Percentiles rank a stretch among this genome's conserved stretches.
These are phyloP conservation scores for Aspergillus aculeatus DNA, from an alignment of 2,329 filamentous ascomycete species.

Conservation along the genomic window DNA sequence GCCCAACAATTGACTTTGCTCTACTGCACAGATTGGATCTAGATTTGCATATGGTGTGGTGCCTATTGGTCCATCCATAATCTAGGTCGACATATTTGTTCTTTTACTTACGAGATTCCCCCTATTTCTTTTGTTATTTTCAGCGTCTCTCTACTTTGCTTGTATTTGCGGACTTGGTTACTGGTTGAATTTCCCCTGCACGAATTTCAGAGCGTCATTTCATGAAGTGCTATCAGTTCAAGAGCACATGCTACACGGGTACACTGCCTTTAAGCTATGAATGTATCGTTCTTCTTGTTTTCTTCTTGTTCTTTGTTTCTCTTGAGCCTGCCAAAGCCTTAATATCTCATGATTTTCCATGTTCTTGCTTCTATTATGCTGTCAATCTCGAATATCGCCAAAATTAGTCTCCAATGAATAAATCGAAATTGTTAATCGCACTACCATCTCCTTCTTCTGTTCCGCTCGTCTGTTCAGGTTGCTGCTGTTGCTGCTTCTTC, in stretches of 20 bases:
- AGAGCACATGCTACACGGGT: background rate
- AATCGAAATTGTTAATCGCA: background rate
- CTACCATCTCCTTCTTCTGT: background rate
- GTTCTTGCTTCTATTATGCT: background rate
- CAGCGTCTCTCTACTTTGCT: background rate
- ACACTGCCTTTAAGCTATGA: background rate
- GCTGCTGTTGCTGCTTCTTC: slow-evolving; percentile 35
- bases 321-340: background rate
- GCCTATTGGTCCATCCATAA: background rate
- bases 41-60: background rate
- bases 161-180: background rate
- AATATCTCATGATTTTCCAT: background rate
- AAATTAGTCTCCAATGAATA: background rate
- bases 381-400: background rate
- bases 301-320: background rate
- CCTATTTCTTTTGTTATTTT: background rate
- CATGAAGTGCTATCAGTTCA: background rate
- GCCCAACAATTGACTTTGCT: background rate
- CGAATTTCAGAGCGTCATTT: background rate
- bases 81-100: background rate
- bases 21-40: background rate
- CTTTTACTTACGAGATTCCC: background rate
- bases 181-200: background rate
- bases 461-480: slow-evolving; percentile 19
- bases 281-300: background rate